Conservation (phyloP, 257 asterid genomes). For the Craterostigma plantagineum region DNA sequence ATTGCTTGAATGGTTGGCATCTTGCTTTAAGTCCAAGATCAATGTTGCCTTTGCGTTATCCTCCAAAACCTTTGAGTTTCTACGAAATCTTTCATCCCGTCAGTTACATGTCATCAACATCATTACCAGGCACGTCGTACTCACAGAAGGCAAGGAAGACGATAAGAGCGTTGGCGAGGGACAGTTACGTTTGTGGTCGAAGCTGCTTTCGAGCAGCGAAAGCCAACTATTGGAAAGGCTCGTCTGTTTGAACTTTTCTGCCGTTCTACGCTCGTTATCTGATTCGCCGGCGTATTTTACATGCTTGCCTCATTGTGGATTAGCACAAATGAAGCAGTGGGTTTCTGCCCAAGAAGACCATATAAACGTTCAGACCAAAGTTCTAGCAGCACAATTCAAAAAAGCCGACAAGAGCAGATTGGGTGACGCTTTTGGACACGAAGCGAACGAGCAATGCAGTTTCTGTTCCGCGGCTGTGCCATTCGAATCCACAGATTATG, state of each 20-base stretch:
- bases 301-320: constrained; percentile 38
- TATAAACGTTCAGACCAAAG: constrained; percentile 27
- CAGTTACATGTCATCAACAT: constrained; percentile 61
- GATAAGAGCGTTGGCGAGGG: constrained; percentile 16
- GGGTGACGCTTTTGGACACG: constrained; percentile 13
- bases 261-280: constrained; percentile 15
- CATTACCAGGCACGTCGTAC: constrained; percentile 42
- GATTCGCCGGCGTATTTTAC: constrained; percentile 14
- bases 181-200: constrained; percentile 28
- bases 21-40: constrained; percentile 30
- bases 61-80: constrained; percentile 19
- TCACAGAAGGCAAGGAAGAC: constrained; percentile 20
- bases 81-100: constrained; percentile 42
- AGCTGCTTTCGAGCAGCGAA: constrained; percentile 40
- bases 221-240: constrained; percentile 72
- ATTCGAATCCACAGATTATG: constrained; percentile 52
- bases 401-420: constrained; percentile 26
- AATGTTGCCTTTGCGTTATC: constrained; percentile 16
- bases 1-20: constrained; percentile 46
- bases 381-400: constrained; percentile 31
- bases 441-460: constrained; percentile 40
- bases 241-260: constrained; percentile 29
- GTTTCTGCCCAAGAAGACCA: constrained; percentile 21
- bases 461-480: constrained; percentile 63
- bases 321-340: constrained; percentile 70